A percentile compares a stretch with the other conserved stretches of the same genome.
Conservation (phyloP, 192 early-diverging fungal species). For the Podila verticillata region DNA sequence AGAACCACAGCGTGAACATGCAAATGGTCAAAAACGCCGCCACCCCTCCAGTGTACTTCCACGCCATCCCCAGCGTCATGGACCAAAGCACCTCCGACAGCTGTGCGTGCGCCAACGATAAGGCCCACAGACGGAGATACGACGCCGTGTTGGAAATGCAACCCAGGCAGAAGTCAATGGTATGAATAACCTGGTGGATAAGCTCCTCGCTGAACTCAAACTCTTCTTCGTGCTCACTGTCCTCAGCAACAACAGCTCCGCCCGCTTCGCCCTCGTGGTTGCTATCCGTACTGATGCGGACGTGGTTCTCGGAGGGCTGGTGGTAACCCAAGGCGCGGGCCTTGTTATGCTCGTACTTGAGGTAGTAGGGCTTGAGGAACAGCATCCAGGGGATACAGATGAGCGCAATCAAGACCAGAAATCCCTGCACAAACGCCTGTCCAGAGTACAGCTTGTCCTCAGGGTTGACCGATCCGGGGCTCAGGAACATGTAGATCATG, state of each 20-base stretch:
- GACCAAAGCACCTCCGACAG: slow-evolving; percentile 96
- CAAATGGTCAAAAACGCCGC: slow-evolving; percentile 78
- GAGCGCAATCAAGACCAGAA: slow-evolving; percentile 84
- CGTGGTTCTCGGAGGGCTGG: slow-evolving; percentile 58
- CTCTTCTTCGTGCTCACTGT: slow-evolving; percentile 67
- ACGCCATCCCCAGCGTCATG: slow-evolving; percentile 80
- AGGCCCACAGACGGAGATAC: slow-evolving; percentile 98
- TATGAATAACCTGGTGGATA: slow-evolving; percentile 98
- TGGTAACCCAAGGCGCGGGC: slow-evolving; percentile 80
- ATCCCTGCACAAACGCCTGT: slow-evolving; percentile 83
- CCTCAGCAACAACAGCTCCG: slow-evolving; percentile 70
- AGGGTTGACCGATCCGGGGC: slow-evolving; percentile 81
- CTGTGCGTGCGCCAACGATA: slow-evolving; percentile 97
- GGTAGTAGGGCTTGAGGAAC: slow-evolving; percentile 88
- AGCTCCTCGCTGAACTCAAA: slow-evolving; percentile 97
- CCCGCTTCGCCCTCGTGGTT: slow-evolving; percentile 56
- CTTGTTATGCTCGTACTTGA: slow-evolving; percentile 84
- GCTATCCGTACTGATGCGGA: slow-evolving; percentile 53
- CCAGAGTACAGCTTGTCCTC: slow-evolving; percentile 83
- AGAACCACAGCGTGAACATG: slow-evolving; percentile 92
- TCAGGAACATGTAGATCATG: slow-evolving; percentile 99
- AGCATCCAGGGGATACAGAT: slow-evolving; percentile 98
- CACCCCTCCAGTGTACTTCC: slow-evolving; percentile 58
- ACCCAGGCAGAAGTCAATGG: slow-evolving; percentile 96
- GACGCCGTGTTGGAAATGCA: slow-evolving; percentile 99